These are phyloP conservation scores for Globisporangium canariense DNA, from an alignment of 352 stramenopile genomes.

Conservation along the genomic window DNA sequence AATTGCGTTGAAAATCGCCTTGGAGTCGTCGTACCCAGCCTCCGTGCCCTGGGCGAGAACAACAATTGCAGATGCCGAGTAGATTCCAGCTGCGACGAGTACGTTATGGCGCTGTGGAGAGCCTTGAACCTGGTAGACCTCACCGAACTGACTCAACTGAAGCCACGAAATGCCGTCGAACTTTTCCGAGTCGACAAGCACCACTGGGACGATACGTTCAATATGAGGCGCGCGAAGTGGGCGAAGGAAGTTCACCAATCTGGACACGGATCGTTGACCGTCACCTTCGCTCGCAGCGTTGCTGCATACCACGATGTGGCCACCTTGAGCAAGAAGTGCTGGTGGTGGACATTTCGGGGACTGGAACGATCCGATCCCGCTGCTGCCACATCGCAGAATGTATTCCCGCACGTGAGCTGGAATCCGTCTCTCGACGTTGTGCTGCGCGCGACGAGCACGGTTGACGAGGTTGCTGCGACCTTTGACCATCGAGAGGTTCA, in stretches of 20 bases:
- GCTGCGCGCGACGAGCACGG: constrained; percentile 55
- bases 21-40: constrained; percentile 74
- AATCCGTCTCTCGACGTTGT: constrained; percentile 70
- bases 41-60: constrained; percentile 76
- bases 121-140: constrained; percentile 79
- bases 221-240: constrained; percentile 72
- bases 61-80: constrained; percentile 75
- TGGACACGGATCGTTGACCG: constrained; percentile 51
- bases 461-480: constrained; percentile 43
- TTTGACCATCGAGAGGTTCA: constrained; percentile 30
- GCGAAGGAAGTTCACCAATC: constrained; percentile 73
- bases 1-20: constrained; percentile 86
- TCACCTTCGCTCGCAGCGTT: constrained; percentile 63
- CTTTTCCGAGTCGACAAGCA: constrained; percentile 68
- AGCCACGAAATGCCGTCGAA: constrained; percentile 74
- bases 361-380: constrained; percentile 27
- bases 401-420: constrained; percentile 57
- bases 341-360: constrained; percentile 38
- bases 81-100: constrained; percentile 71
- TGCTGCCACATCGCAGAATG: constrained; percentile 40
- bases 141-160: constrained; percentile 55
- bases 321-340: constrained; percentile 39
- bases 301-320: constrained; percentile 83
- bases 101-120: constrained; percentile 72
- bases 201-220: constrained; percentile 54